phyloP scores from a whole-genome alignment of 495 filamentous ascomycete species.

The Penicillium subrubescens region DNA sequence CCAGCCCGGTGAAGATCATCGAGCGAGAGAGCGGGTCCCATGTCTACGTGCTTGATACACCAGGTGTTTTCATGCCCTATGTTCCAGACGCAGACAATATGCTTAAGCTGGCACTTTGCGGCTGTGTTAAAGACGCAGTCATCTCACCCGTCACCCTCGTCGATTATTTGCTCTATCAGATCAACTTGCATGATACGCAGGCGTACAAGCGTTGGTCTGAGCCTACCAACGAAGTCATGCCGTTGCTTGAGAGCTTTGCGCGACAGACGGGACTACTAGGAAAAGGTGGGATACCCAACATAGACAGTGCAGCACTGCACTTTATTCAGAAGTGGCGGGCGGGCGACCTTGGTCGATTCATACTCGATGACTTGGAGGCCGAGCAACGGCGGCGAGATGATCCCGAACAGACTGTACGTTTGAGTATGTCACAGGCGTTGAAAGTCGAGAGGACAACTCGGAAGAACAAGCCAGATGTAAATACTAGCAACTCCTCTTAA shows the following conservation, averaged over 20 bases:
- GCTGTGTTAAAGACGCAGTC: conserved; percentile 86
- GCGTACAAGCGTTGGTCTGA: conserved; percentile 64
- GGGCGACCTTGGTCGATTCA: conserved; percentile 73
- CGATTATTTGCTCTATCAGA: conserved; percentile 83
- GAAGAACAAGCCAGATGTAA: conserved; percentile 33
- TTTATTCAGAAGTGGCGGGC: conserved; percentile 81
- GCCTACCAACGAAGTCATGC: conserved; percentile 81
- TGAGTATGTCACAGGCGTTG: conserved; percentile 49
- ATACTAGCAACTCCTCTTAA: conserved; percentile 22
- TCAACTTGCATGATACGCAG: conserved; percentile 64
- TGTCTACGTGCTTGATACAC: conserved; percentile 72
- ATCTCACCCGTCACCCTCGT: conserved; percentile 74
- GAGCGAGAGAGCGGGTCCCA: conserved; percentile 52
- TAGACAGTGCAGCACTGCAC: conserved; percentile 77
- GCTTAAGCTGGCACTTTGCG: conserved; percentile 88
- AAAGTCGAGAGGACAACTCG: conserved; percentile 39
- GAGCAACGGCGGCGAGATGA: conserved; percentile 49
- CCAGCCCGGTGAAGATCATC: conserved; percentile 79
- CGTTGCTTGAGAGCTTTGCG: conserved; percentile 69
- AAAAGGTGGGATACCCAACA: conserved; percentile 72
- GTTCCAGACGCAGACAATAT: conserved; percentile 82
- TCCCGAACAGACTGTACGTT: conserved; percentile 36
- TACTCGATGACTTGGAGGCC: conserved; percentile 75
- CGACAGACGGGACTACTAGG: conserved; percentile 71
- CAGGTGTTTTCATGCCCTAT: conserved; percentile 92